Evolutionary conservation across 2,329 filamentous ascomycete genomes (phyloP), one percentile per base, ranked within the genome.

Genomic region (Colletotrichum spaethianum): DNA sequence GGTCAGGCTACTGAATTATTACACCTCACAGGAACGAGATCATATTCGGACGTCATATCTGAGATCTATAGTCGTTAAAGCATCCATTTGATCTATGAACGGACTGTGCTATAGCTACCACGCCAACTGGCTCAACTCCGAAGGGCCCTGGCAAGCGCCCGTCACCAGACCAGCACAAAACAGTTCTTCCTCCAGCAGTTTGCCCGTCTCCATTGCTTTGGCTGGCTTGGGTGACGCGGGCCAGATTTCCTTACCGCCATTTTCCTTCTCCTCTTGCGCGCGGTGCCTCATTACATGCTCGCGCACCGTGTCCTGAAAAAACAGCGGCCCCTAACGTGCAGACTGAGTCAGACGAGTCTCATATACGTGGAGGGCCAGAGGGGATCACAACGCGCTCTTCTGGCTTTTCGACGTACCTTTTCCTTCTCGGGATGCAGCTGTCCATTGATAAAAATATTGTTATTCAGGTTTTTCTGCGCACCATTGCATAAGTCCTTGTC

Each of bases 361-460:
- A 44, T 44, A 4, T 8, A 3, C 2, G 11, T n/a, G 42, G 42
- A 44, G 8, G 42, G 16, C 20, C 16, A 44, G 3, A 20, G 16
- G 42, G 8, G 18, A 44, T 11, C 9, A 40, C 14, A 1, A n/a
- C 18, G 8, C 14, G 42, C 2, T 44, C 42, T 44, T 18, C n/a
- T 20, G 42, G 42, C 4, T 8, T 44, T 11, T 44, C 42, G 11
- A 44, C 42, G 18, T 44, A 44, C 86, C 74, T 86, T 85, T 77
- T 89, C 87, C 75, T 84, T 83, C n/a, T 83, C 79, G 0, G 86
- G 86, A 75, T 88, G 86, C 69, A 88, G 78, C 74, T 87, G 84
- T 60, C 87, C 87, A 68, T 85, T 86, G 75, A 87, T 76, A 70
- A 86, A 88, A 42, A 88, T 82, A 4, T 86, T 86, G 0, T 82